Base-by-base conservation (phyloP, 163 green algal species). In the Volvox carteri region DNA sequence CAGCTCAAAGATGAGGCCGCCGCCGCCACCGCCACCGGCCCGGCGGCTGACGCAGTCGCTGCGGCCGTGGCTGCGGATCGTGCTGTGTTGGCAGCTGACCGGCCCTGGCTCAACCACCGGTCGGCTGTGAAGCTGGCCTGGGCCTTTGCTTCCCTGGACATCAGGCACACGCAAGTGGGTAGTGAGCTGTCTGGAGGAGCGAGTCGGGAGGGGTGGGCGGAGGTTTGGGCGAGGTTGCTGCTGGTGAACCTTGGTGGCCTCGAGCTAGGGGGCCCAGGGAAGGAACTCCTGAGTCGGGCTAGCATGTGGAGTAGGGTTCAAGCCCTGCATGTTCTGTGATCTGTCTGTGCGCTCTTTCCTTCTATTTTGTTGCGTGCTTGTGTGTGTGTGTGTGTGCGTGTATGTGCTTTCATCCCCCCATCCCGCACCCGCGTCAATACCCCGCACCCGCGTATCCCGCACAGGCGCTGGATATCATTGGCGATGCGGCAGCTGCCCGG, bases 101-200 rank as follows among this genome's bases (percentile, higher is more conserved):
- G 23, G 67, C 81, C 81, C 33, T 87, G 81, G 81, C 28, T 87
- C 46, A 46, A 80, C 67, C 81, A 79, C 44, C 81, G 81, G 6
- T 70, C 65, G 21, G 81, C 81, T 16, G 14, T 87, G 21, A 70
- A 87, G 81, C 81, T 87, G 65, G 81, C 81, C 12, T 79, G 65
- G 81, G 81, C 81, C 5, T 87, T 87, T n/a, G 81, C 81, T 0
- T 14, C 35, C 2, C 16, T n/a, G 65, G 81, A 54, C 1, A 65
- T 87, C 14, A 12, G 21, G 19, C 65, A 80, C 65, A 8, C 65
- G n/a, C 79, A 86, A 62, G 79, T 86, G 58, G 30, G 78, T 28
- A 25, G 30, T 21, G 37, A n/a, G n/a, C n/a, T n/a, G n/a, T n/a
- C n/a, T n/a, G n/a, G n/a, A n/a, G n/a, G n/a, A n/a, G n/a, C n/a